These are phyloP conservation scores for Dothiorella sarmentorum DNA, from an alignment of 2,329 filamentous ascomycete genomes.

Conservation along the genomic window DNA sequence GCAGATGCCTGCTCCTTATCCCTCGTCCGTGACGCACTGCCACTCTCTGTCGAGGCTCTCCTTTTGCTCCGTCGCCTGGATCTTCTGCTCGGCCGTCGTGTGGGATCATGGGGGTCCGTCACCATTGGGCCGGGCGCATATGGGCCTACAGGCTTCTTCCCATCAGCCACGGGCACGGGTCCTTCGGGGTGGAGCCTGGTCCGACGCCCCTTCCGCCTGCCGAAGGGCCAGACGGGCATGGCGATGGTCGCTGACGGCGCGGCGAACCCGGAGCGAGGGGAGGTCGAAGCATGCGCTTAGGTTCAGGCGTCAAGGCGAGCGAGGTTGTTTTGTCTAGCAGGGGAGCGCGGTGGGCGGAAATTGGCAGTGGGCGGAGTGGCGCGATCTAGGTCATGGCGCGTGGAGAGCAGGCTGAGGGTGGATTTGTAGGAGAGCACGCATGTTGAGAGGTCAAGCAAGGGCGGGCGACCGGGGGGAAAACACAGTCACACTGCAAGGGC, in stretches of 20 bases:
- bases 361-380: constrained; percentile 9
- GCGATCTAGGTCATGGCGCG: constrained; percentile 69
- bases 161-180: constrained; percentile 51
- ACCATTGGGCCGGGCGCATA: constrained; percentile 23
- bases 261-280: constrained; percentile 9
- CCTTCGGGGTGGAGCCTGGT: constrained; percentile 22
- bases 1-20: constrained; percentile 6
- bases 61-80: constrained; percentile 28
- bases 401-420: constrained; percentile 61
- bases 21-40: constrained; percentile 13
- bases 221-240: constrained; percentile 84
- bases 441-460: constrained; percentile 16
- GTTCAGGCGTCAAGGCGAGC: constrained; percentile 12
- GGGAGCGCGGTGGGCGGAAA: constrained; percentile 2
- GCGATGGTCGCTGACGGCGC: constrained; percentile 22
- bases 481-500: constrained; percentile 16
- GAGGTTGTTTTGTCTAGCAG: constrained; percentile 9
- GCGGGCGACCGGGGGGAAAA: constrained; percentile 1
- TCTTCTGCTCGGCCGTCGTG: constrained; percentile 16
- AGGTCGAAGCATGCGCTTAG: constrained; percentile 8
- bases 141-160: constrained; percentile 32
- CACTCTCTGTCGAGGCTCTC: constrained; percentile 19
- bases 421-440: constrained; percentile 15
- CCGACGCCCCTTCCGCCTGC: constrained; percentile 30
- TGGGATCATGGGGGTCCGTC: constrained; percentile 17